Base-by-base conservation (phyloP, 441 rosid genomes). In the Hura crepitans region DNA sequence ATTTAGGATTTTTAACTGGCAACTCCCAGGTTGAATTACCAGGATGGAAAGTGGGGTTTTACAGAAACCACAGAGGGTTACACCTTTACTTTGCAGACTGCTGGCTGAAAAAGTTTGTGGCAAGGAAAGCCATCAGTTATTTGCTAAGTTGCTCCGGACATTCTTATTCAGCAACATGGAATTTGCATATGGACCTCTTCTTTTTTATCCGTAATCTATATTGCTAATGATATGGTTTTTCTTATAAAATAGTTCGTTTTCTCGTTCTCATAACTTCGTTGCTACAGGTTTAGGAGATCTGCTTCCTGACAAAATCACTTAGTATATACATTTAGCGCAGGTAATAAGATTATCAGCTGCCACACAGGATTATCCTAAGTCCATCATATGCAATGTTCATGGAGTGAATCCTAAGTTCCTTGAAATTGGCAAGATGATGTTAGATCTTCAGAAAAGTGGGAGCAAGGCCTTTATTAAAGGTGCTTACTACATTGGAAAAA, bases 381-480 rank as follows among this genome's bases (percentile, higher is more conserved):
- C 97, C 77, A 69, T 86, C 54, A 78, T 87, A 70, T 90, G 96
- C 85, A 95, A 95, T 72, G 97, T 92, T 74, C 99, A 95, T 31
- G 97, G 99, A 60, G 99, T 90, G 65, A 92, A 92, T 74, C 97
- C 99, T 23, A 89, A 80, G 80, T 92, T 92, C 81, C 97, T 95
- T 37, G 96, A 89, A 74, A 85, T 89, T 76, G 99, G 97, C 59
- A 76, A 77, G 84, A 83, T 75, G 72, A 90, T 81, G 79, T 74
- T 79, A 62, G 89, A 90, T 79, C 81, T 78, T 69, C 96, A 81
- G 78, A 82, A 81, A 68, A 77, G 69, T 54, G 84, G 85, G 71
- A 77, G 76, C 49, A 82, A 75, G 69, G 82, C 92, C 37, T 92
- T 89, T 78, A 78, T 78, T 8, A 92, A 89, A 82, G 91, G 85